These are phyloP conservation scores for Casuarina cunninghamiana DNA, from an alignment of 306 rosid species.

Conservation along the genomic window DNA sequence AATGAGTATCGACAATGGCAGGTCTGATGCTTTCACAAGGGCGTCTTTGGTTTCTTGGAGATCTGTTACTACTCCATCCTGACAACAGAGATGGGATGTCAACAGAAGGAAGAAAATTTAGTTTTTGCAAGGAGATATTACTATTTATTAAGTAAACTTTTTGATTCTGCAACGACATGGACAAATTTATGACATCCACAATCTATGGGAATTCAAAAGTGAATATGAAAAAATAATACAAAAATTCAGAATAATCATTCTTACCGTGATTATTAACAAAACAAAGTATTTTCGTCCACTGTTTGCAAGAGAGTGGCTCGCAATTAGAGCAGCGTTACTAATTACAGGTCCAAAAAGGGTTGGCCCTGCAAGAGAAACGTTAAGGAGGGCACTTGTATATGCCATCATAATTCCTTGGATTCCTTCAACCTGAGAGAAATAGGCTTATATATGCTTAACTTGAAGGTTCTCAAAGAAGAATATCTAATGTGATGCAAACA, in stretches of 20 bases:
- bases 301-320: slow-evolving; percentile 86
- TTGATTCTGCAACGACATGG: slow-evolving; percentile 4
- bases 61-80: slow-evolving; percentile 99
- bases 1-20: slow-evolving; percentile 92
- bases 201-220: neutral
- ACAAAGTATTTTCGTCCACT: slow-evolving; percentile 84
- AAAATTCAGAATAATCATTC: slow-evolving; percentile 28
- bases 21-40: slow-evolving; percentile 89
- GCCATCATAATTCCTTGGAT: slow-evolving; percentile 97
- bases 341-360: slow-evolving; percentile 99
- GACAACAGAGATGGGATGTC: slow-evolving; percentile 19
- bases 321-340: slow-evolving; percentile 81
- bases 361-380: slow-evolving; percentile 99
- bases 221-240: slow-evolving; percentile 15
- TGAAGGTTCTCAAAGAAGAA: slow-evolving; percentile 12
- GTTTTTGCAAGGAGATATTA: neutral
- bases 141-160: neutral
- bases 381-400: slow-evolving; percentile 87
- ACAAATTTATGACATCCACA: neutral
- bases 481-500: slow-evolving; percentile 31
- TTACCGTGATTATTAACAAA: slow-evolving; percentile 93
- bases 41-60: slow-evolving; percentile 99
- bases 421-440: slow-evolving; percentile 88
- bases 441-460: slow-evolving; percentile 18
- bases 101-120: slow-evolving; percentile 18